A percentile compares a stretch with the other conserved stretches of the same genome.
These are phyloP conservation scores for Harringtonia lauricola DNA, from an alignment of 2,329 filamentous ascomycete genomes.

Conservation along the genomic window DNA sequence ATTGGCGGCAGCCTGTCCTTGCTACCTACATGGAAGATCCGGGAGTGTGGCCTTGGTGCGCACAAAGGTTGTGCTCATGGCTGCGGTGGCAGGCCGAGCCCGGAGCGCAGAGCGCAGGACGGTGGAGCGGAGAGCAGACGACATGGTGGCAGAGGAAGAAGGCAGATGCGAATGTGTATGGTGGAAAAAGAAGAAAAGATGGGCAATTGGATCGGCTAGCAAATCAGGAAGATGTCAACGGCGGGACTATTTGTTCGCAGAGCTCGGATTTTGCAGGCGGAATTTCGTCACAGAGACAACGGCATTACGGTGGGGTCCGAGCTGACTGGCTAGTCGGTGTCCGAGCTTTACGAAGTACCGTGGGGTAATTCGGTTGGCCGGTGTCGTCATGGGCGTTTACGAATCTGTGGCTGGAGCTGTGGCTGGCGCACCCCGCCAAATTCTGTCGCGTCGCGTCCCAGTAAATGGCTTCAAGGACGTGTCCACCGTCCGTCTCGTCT, in stretches of 20 bases:
- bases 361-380: background rate
- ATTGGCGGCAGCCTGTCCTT: no score
- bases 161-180: constrained; percentile 10
- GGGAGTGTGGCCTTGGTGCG: constrained; percentile 88
- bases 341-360: background rate
- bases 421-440: no score
- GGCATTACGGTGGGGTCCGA: no score
- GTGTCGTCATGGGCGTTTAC: background rate
- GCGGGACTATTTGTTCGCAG: no score
- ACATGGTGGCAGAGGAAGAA: constrained; percentile 1
- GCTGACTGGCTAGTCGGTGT: no score
- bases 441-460: no score
- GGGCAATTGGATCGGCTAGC: background rate
- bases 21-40: constrained; percentile 59
- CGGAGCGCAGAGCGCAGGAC: constrained; percentile 62
- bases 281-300: no score
- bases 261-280: no score
- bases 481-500: no score
- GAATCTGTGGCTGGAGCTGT: background rate
- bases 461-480: background rate
- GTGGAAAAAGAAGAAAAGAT: background rate
- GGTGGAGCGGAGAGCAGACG: constrained; percentile 33
- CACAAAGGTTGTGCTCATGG: constrained; percentile 62
- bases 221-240: no score
- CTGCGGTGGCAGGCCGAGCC: constrained; percentile 51